phyloP scores from a whole-genome alignment of 2,329 filamentous ascomycete genomes.

The Cercospora nicotianae region DNA sequence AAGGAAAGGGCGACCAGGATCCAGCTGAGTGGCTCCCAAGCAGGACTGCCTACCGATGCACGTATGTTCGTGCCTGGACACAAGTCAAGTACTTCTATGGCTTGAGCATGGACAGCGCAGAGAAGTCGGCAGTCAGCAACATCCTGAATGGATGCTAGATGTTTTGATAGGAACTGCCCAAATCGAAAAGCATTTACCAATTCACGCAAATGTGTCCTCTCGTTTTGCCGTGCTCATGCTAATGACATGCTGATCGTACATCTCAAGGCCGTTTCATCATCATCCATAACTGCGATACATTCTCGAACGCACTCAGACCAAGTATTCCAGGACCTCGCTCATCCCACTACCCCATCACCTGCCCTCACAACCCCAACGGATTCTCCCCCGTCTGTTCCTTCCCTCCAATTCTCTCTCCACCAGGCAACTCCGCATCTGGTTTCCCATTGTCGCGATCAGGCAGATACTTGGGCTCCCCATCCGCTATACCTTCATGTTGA shows the following conservation, averaged over 20 bases:
- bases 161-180: neutral
- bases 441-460: constrained; percentile 28
- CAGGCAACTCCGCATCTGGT: constrained; percentile 30
- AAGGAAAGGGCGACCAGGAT: constrained; percentile 68
- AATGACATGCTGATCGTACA: neutral
- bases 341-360: no score
- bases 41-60: constrained; percentile 70
- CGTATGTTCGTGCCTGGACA: constrained; percentile 74
- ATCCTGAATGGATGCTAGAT: constrained; percentile 64
- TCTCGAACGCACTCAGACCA: neutral
- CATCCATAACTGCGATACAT: neutral
- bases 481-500: constrained; percentile 26
- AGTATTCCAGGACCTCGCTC: no score
- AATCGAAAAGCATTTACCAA: neutral
- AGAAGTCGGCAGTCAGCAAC: constrained; percentile 54
- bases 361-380: constrained; percentile 37
- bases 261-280: neutral
- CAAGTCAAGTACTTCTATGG: constrained; percentile 73
- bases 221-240: neutral
- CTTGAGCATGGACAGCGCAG: constrained; percentile 67
- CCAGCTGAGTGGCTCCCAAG: constrained; percentile 77
- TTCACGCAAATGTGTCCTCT: neutral
- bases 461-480: constrained; percentile 18
- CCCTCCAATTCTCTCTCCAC: constrained; percentile 38
- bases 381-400: constrained; percentile 41